phyloP scores from a whole-genome alignment of 1,139 yeast genomes.

The Yamadazyma kanchanaburiensis region DNA sequence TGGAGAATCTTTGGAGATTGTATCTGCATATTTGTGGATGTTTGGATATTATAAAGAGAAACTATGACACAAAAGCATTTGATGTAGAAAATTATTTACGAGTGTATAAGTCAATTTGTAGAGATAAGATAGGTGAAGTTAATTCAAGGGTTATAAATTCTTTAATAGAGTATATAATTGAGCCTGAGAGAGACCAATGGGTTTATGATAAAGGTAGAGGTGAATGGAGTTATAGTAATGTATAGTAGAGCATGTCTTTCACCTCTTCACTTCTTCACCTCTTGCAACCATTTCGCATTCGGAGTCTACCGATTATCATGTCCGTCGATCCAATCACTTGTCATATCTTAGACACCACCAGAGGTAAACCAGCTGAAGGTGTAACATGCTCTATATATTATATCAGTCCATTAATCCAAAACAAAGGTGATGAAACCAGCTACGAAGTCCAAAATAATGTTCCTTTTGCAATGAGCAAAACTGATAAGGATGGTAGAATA shows the following conservation, averaged over 20 bases:
- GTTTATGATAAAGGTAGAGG: conserved; percentile 16
- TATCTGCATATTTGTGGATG: conserved; percentile 16
- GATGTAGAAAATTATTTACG: conserved; percentile 14
- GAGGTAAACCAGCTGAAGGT: conserved; percentile 72
- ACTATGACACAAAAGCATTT: conserved; percentile 7
- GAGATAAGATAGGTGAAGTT: conserved; percentile 13
- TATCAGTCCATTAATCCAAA: conserved; percentile 23
- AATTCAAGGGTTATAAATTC: conserved; percentile 22
- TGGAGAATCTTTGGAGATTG: conserved; percentile 13
- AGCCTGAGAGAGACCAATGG: conserved; percentile 20
- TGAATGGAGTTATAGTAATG: conserved; percentile 18
- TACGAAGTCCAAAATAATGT: conserved; percentile 22
- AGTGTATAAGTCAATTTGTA: conserved; percentile 5
- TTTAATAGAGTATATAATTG: conserved; percentile 22
- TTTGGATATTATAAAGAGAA: conserved; percentile 11
- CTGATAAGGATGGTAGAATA: conserved; percentile 78
- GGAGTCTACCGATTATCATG: conserved; percentile 13
- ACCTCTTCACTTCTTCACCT: no score
- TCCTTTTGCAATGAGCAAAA: conserved; percentile 61
- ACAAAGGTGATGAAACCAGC: conserved; percentile 23
- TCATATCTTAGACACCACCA: conserved; percentile 81
- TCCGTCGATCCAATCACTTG: conserved; percentile 68
- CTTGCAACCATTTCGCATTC: conserved; percentile 1
- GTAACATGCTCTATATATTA: conserved; percentile 60
- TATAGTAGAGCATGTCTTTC: no score